phyloP scores from a whole-genome alignment of 2,329 filamentous ascomycete species.

The Neofusicoccum ribis region DNA sequence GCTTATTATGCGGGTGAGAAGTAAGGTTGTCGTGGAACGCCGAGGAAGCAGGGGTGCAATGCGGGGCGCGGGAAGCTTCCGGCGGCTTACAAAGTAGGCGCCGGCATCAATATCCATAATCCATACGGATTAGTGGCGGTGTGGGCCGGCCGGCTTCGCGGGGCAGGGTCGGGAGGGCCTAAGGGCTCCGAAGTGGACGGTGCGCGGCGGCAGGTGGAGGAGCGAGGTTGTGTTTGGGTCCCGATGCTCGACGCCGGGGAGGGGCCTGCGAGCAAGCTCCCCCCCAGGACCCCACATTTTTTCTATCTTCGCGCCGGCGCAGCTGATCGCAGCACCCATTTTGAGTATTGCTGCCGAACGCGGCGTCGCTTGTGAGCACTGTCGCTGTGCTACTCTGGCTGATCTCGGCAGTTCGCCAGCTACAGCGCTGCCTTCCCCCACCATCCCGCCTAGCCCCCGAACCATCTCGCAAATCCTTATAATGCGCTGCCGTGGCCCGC shows the following conservation, averaged over 20 bases:
- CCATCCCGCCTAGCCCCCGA: not conserved
- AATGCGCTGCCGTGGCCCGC: not conserved
- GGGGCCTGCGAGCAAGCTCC: not conserved
- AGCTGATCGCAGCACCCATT: not conserved
- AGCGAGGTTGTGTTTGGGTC: not conserved
- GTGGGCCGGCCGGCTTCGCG: not conserved
- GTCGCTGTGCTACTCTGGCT: not conserved
- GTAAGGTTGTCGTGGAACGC: not conserved
- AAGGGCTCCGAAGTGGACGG: not conserved
- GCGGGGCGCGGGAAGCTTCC: too few relatives aligned
- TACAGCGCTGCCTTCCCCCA: not conserved
- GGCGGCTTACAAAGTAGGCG: too few relatives aligned
- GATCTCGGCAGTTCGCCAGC: conserved; percentile 9
- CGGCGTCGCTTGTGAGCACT: not conserved
- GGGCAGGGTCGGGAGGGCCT: not conserved
- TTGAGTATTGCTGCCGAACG: too few relatives aligned
- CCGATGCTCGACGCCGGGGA: not conserved
- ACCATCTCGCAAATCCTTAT: not conserved
- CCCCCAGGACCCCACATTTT: not conserved
- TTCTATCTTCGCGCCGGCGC: not conserved
- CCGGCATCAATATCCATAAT: too few relatives aligned
- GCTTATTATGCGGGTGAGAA: too few relatives aligned
- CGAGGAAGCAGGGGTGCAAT: not conserved
- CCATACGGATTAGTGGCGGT: not conserved
- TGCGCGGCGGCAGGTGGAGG: not conserved